Evolutionary conservation across 179 eudicot genomes (phyloP), one percentile per base, ranked within the genome.

Genomic region (Amaranthus tricolor): DNA sequence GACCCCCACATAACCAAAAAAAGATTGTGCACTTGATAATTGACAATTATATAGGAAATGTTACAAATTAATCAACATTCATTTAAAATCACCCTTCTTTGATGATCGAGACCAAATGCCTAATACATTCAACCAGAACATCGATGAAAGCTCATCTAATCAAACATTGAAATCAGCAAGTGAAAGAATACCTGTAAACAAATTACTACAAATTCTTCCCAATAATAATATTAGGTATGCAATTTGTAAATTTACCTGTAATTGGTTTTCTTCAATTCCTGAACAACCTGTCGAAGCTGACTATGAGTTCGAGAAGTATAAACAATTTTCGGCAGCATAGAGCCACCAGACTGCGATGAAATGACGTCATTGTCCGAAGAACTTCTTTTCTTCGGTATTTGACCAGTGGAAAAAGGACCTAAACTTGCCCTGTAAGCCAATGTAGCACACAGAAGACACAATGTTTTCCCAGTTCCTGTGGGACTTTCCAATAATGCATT

Each of bases 401-500:
- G 65, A 31, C 90, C 76, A 13, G 84, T 86, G 5, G 90, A 79
- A 74, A 93, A 95, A 49, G 76, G 83, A 58, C 99, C 99, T 85
- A 95, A 83, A 80, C 90, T 93, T 86, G 82, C 90, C 86, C 97
- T 87, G 88, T 95, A 95, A 56, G 95, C 99, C 83, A 95, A 83
- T 65, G 97, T 93, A 79, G 99, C 96, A 80, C 99, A 95, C 62
- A 95, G 88, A 79, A 95, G 97, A 81, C 97, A 95, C 87, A 93
- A 79, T n/a, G 99, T 95, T 73, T 95, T 95, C 21, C 99, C 99
- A 7, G 99, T 95, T 72, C 99, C 99, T 56, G 99, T 95, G 14
- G 99, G 99, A 78, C 99, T 95, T 86, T 95, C 99, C 87, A 95
- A 76, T 64, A 95, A 72, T n/a, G 97, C 97, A 81, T 95, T 93